A percentile compares a stretch with the other conserved stretches of the same genome.
phyloP scores from a whole-genome alignment of 495 filamentous ascomycete species.

The Trichoderma reesei region DNA sequence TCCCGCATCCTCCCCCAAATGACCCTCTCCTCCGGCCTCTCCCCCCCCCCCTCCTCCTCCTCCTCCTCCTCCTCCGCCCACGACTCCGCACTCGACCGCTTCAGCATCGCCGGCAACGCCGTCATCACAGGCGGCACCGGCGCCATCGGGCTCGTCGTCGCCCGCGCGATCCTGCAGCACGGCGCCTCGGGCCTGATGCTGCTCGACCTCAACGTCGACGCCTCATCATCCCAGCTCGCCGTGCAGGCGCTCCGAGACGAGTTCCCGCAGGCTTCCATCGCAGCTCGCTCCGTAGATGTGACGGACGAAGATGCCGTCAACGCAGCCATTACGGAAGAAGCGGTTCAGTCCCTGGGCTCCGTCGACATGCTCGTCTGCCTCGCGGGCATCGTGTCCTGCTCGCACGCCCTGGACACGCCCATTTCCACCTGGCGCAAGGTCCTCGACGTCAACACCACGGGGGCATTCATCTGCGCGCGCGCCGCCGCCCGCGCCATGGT shows the following conservation, averaged over 20 bases:
- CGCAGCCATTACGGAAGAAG: constrained; percentile 31
- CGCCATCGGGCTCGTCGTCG: constrained; percentile 49
- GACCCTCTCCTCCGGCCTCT: constrained; percentile 40
- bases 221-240: constrained; percentile 15
- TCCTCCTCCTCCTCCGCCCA: constrained; percentile 32
- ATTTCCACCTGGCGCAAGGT: constrained; percentile 46
- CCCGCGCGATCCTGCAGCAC: constrained; percentile 62
- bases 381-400: constrained; percentile 56
- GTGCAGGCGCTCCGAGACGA: constrained; percentile 35
- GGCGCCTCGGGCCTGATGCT: constrained; percentile 50
- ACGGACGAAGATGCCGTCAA: constrained; percentile 43
- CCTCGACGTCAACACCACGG: constrained; percentile 60
- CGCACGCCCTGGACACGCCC: constrained; percentile 46
- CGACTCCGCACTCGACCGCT: constrained; percentile 44
- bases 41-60: constrained; percentile 32
- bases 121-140: constrained; percentile 65
- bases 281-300: constrained; percentile 45
- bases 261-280: constrained; percentile 45
- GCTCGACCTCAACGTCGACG: constrained; percentile 46
- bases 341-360: constrained; percentile 33
- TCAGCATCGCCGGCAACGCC: constrained; percentile 54
- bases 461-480: constrained; percentile 59
- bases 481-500: constrained; percentile 50
- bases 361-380: constrained; percentile 55
- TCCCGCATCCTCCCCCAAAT: constrained; percentile 44